Evolutionary conservation across 2,329 filamentous ascomycete genomes (phyloP), one percentile per base, ranked within the genome.

Genomic region (Fusarium lyarnte): DNA sequence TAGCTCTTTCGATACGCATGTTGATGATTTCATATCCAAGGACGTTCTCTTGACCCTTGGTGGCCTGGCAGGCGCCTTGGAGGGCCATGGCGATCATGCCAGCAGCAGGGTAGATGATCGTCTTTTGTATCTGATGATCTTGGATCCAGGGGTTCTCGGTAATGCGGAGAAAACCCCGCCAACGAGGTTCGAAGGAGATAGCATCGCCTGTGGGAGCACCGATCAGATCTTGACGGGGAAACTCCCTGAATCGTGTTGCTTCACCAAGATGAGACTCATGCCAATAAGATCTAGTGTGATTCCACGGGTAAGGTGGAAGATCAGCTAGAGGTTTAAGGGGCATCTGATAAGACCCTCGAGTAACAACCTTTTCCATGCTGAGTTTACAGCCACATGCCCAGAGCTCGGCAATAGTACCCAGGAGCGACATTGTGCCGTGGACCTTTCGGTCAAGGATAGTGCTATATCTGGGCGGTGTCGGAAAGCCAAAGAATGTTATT

Each of bases 271-370:
- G 83, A 3, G 85, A 85, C 65, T 89, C 87, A 66, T 87, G 83
- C 87, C 87, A 89, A 74, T 88, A 87, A 2, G 76, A 79, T 31
- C 83, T 86, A 31, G 80, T 77, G 64, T 89, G 87, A 35, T 89
- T 87, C 87, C 87, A 89, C 5, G 85, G 82, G 66, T 89, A 89
- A 2, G 82, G 80, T 4, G 88, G 87, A 36, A 89, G 76, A 63
- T 85, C 83, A 2, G 80, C 73, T 6, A 89, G 78, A 25, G 83
- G 82, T 58, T 78, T 79, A n/a, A 75, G 74, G 7, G 41, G 58
- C 12, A 36, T n/a, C 19, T 67, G 61, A 16, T 55, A 43, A 11
- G 65, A 45, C 3, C 67, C 66, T 38, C 72, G 76, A 31, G 67
- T 72, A 25, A 80, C 71, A 25, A 81, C 72, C 19, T 73, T 75